These are phyloP conservation scores for Farysia itapuensis DNA, from an alignment of 1,284 basidiomycete genomes.

Conservation along the genomic window DNA sequence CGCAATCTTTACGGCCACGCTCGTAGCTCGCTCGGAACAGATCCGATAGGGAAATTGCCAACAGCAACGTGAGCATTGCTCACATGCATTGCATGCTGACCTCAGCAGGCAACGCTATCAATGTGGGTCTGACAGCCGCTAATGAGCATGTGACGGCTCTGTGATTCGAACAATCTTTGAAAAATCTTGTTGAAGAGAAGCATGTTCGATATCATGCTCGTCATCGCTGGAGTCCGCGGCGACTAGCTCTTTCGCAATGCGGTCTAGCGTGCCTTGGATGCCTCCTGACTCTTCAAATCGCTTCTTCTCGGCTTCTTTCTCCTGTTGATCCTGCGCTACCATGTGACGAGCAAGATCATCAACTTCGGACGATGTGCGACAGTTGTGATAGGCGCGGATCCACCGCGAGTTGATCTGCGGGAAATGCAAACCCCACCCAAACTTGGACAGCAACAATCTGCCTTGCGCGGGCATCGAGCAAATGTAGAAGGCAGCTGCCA, in stretches of 20 bases:
- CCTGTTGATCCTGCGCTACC: slow-evolving; percentile 35
- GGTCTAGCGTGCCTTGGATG: slow-evolving; percentile 32
- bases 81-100: too few species aligned
- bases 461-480: slow-evolving; percentile 41
- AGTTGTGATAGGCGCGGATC: slow-evolving; percentile 37
- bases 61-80: too few species aligned
- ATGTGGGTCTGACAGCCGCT: too few species aligned
- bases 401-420: slow-evolving; percentile 45
- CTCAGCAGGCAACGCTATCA: too few species aligned
- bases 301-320: slow-evolving; percentile 35
- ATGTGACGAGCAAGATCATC: slow-evolving; percentile 34
- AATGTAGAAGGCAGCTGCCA: slow-evolving; percentile 52
- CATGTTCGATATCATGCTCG: slow-evolving; percentile 16
- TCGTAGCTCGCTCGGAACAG: too few species aligned
- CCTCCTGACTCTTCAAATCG: slow-evolving; percentile 28
- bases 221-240: slow-evolving; percentile 1
- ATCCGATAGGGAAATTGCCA: too few species aligned
- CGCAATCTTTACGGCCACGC: too few species aligned
- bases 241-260: slow-evolving; percentile 22
- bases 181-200: slow-evolving; percentile 28
- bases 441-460: slow-evolving; percentile 45
- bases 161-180: slow-evolving; percentile 43
- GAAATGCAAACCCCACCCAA: slow-evolving; percentile 53
- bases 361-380: slow-evolving; percentile 34
- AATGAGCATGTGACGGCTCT: too few species aligned